These are phyloP conservation scores for Galerina marginata DNA, from an alignment of 768 basidiomycete species.

Conservation along the genomic window DNA sequence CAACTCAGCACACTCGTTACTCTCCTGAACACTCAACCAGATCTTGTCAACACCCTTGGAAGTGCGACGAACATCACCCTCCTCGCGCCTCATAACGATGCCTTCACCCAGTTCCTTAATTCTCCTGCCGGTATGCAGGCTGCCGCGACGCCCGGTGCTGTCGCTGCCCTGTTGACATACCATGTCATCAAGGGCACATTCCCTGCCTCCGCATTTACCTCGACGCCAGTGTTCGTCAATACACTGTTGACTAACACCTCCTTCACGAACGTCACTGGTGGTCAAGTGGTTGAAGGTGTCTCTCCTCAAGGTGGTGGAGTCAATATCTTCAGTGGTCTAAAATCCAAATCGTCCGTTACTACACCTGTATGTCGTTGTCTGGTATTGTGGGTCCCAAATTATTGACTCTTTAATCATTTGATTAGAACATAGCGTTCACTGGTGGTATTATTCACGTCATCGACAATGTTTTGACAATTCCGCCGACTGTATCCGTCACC, in stretches of 20 bases:
- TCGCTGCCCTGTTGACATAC: slow-evolving; percentile 10
- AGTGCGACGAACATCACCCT: slow-evolving; percentile 12
- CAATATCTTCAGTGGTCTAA: slow-evolving; percentile 12
- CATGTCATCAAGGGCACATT: slow-evolving; percentile 8
- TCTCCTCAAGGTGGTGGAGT: slow-evolving; percentile 4
- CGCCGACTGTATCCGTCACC: slow-evolving; percentile 4
- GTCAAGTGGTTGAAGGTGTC: slow-evolving; percentile 12
- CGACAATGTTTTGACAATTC: slow-evolving; percentile 10
- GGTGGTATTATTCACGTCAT: slow-evolving; percentile 12
- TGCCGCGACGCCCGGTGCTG: neutral
- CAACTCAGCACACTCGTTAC: slow-evolving; percentile 6
- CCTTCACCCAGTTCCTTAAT: slow-evolving; percentile 4
- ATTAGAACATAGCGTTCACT: slow-evolving; percentile 5
- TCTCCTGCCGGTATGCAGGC: slow-evolving; percentile 4
- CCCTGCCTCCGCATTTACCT: slow-evolving; percentile 8
- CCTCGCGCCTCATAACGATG: slow-evolving; percentile 10
- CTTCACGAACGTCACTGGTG: slow-evolving; percentile 10
- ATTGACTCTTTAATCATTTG: too few relatives aligned
- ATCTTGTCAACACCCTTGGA: neutral
- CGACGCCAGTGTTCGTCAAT: slow-evolving; percentile 8
- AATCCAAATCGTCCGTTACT: slow-evolving; percentile 7
- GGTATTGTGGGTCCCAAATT: neutral
- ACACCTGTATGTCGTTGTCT: slow-evolving; percentile 5
- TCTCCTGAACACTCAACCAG: slow-evolving; percentile 10
- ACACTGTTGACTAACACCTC: slow-evolving; percentile 10